Conservation (phyloP, 23 red algal species). For the Cyanidioschyzon merolae region DNA sequence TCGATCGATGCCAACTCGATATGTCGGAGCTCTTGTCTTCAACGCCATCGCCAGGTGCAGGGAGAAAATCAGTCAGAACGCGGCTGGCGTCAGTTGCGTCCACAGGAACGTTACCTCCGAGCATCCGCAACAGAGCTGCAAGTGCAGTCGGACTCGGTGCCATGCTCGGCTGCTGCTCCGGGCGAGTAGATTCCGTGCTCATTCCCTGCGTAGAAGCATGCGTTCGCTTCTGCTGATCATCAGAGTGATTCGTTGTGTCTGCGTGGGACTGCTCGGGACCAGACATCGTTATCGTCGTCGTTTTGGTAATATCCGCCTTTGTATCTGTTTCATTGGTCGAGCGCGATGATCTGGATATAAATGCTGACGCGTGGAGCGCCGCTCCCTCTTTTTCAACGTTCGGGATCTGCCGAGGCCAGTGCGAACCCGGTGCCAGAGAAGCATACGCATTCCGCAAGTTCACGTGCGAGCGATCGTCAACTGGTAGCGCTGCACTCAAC, state of each 20-base stretch:
- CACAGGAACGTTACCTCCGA: not conserved
- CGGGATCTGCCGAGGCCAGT: not conserved
- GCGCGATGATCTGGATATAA: not conserved
- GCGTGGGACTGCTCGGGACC: not conserved
- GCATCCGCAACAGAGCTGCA: not conserved
- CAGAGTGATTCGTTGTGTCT: not conserved
- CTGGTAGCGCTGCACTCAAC: not conserved
- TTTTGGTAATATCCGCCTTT: not conserved
- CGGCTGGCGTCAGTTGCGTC: not conserved
- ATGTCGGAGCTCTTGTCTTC: not conserved
- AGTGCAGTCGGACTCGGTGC: not conserved
- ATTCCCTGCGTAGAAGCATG: not conserved
- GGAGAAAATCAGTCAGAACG: not conserved
- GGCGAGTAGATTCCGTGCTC: not conserved
- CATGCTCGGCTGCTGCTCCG: not conserved
- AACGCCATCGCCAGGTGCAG: not conserved
- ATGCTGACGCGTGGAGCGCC: not conserved
- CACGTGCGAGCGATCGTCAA: constrained; percentile 9
- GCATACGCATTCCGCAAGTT: not conserved
- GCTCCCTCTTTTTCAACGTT: not conserved
- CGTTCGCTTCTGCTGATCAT: not conserved
- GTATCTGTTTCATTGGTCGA: not conserved
- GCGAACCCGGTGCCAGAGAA: not conserved
- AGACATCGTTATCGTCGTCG: too few relatives aligned
- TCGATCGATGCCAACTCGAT: too few relatives aligned